phyloP scores from a whole-genome alignment of 495 filamentous ascomycete genomes.

The Bombardia bombarda region DNA sequence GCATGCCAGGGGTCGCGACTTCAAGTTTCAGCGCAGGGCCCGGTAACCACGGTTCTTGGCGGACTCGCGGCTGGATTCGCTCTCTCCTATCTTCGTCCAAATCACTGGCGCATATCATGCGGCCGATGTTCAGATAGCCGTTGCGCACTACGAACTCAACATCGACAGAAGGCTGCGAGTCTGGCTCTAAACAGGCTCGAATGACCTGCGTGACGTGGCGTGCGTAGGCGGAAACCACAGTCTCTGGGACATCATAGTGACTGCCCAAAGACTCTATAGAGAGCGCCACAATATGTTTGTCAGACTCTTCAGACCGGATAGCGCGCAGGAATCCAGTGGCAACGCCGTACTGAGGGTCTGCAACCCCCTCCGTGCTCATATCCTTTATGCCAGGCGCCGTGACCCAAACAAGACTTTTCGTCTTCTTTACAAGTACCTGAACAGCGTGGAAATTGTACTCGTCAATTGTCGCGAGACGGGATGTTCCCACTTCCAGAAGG shows the following conservation, averaged over 20 bases:
- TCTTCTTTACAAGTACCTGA: no score
- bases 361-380: not conserved
- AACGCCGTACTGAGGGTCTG: conserved; percentile 15
- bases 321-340: conserved; percentile 21
- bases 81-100: conserved; percentile 10
- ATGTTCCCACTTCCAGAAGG: no score
- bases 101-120: conserved; percentile 13
- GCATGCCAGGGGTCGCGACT: conserved; percentile 12
- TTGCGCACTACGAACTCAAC: conserved; percentile 23
- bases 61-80: conserved; percentile 13
- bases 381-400: not conserved
- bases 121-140: conserved; percentile 16
- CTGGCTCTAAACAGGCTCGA: conserved; percentile 10
- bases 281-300: conserved; percentile 20
- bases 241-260: not conserved
- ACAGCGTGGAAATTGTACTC: no score
- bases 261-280: conserved; percentile 13
- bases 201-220: conserved; percentile 14
- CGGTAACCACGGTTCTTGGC: conserved; percentile 13
- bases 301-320: conserved; percentile 19
- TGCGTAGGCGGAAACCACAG: no score
- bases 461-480: no score
- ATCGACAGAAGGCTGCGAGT: conserved; percentile 2
- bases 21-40: conserved; percentile 17
- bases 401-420: conserved; percentile 27